Evolutionary conservation across 306 rosid species (phyloP), one percentile per base, ranked within the genome.

Genomic region (Medicago arabica): DNA sequence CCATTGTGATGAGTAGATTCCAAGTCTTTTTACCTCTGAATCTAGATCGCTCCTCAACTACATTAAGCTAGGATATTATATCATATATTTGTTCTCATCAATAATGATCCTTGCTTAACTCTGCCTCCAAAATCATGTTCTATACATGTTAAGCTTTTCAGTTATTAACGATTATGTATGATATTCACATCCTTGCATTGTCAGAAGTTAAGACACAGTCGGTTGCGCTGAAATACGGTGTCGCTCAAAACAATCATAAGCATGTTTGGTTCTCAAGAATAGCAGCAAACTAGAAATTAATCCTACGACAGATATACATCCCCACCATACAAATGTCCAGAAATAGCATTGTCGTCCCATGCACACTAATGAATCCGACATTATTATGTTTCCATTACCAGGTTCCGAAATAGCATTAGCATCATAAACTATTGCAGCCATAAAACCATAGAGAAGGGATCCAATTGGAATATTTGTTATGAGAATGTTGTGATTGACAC

Each of bases 401-500:
- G 31, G 41, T 55, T 50, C 10, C 14, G 82, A 47, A 61, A 72
- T 19, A 16, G 81, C 92, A 78, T 89, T 83, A 67, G 83, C 77
- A 55, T 96, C 99, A 31, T 96, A 96, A 54, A 96, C 89, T 12
- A 78, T 13, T 1, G 99, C 99, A 15, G 99, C 92, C 6, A 96
- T 87, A 68, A 75, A 65, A 17, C 99, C 99, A 61, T 92, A 96
- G 15, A 92, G 71, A 44, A 96, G 93, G 0, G 98, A 96, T 28
- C 99, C 99, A 7, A 96, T 74, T 38, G 99, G 97, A 75, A 96
- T 96, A 43, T 96, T 96, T 41, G 98, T 96, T 57, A 96, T 90
- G 68, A 92, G 86, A 39, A 92, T 89, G 87, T 92, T 96, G 91
- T 92, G 98, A 76, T 92, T 96, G 7, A 96, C 97, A 9, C 99